phyloP scores from a whole-genome alignment of 495 filamentous ascomycete genomes.

The Aspergillus bertholletiae region DNA sequence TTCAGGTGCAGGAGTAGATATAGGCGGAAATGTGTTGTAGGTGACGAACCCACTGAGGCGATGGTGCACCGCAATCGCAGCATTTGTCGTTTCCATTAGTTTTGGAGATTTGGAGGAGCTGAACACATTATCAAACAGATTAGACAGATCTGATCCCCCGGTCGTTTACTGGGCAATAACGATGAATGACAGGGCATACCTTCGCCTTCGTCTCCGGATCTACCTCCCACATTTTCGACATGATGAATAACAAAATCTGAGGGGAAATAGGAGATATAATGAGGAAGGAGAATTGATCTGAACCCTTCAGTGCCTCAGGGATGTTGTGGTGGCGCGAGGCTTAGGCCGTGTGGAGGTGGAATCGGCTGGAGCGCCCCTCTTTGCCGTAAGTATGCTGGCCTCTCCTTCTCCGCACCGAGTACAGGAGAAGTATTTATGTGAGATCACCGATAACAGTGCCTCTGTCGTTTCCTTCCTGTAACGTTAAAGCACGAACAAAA shows the following conservation, averaged over 20 bases:
- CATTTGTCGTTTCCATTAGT: slow-evolving; percentile 80
- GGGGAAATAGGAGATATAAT: neutral
- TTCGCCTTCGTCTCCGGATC: slow-evolving; percentile 93
- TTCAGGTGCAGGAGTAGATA: neutral
- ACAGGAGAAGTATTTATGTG: neutral
- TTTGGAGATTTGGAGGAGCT: slow-evolving; percentile 88
- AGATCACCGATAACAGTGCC: neutral
- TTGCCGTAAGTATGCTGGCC: neutral
- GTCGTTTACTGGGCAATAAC: no score
- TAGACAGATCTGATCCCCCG: slow-evolving; percentile 5
- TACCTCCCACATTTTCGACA: slow-evolving; percentile 89
- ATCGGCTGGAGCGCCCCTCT: neutral
- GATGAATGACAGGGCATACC: slow-evolving; percentile 50
- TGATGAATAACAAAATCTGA: slow-evolving; percentile 9
- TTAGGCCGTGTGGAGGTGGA: neutral
- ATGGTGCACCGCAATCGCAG: slow-evolving; percentile 90
- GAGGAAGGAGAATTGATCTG: slow-evolving; percentile 1
- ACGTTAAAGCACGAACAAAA: neutral
- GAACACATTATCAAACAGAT: slow-evolving; percentile 10
- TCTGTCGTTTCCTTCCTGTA: neutral
- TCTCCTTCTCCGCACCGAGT: neutral
- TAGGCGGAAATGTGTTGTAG: neutral
- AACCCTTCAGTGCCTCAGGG: neutral
- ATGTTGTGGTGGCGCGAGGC: neutral
- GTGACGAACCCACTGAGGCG: slow-evolving; percentile 77